phyloP scores from a whole-genome alignment of 1,139 yeast genomes.

The Taphrina deformans region DNA sequence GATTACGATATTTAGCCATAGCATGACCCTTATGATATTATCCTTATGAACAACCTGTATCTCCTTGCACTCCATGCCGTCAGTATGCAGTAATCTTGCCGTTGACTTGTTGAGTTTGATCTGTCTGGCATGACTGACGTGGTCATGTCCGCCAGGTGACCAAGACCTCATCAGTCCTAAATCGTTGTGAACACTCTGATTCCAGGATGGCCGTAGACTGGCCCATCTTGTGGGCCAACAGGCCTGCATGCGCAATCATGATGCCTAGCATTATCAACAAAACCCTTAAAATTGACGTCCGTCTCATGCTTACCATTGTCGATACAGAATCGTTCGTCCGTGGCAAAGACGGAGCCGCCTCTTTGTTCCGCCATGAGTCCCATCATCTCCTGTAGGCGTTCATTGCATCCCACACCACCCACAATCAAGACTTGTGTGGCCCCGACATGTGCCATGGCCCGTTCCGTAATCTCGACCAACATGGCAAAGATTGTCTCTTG shows the following conservation, averaged over 20 bases:
- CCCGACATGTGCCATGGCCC: conserved; percentile 98
- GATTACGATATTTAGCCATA: background rate
- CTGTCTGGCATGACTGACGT: no score
- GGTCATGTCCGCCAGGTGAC: conserved; percentile 41
- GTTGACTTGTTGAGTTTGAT: no score
- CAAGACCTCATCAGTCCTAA: conserved; percentile 45
- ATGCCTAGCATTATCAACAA: conserved; percentile 51
- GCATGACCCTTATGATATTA: background rate
- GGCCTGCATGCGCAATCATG: conserved; percentile 98
- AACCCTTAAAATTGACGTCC: background rate
- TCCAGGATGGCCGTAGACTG: conserved; percentile 58
- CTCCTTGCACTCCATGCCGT: background rate
- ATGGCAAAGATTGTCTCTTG: conserved; percentile 92
- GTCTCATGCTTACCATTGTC: conserved; percentile 21
- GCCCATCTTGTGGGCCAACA: conserved; percentile 82
- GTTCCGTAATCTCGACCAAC: conserved; percentile 95
- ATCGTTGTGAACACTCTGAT: conserved; percentile 89
- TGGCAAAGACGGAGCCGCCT: conserved; percentile 83
- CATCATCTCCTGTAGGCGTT: conserved; percentile 94
- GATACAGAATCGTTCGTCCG: conserved; percentile 67
- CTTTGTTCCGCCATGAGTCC: conserved; percentile 85
- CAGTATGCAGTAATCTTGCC: no score
- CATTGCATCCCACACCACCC: conserved; percentile 97
- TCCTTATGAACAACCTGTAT: background rate
- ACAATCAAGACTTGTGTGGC: conserved; percentile 87